Base-by-base conservation (phyloP, 345 rosid species). In the Heritiera fomes region DNA sequence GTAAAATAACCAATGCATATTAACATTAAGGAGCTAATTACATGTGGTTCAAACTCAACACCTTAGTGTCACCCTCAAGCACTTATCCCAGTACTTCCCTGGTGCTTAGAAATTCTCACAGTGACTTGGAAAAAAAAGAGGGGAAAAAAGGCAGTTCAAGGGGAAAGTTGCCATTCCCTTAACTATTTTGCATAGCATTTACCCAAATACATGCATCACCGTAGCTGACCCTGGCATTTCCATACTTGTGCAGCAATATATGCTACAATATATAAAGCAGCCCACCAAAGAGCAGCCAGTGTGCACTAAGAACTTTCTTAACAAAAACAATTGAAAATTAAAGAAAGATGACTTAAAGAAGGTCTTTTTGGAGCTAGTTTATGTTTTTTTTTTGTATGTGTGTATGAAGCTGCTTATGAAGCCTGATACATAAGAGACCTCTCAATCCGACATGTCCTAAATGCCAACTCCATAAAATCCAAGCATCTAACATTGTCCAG, bases 1-100 rank as follows among this genome's bases (percentile, higher is more conserved):
- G 32, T 73, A 55, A 58, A 38, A 56, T n/a, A 58, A 20, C 7
- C 50, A 20, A 20, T 20, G 38, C 12, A 17, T 73, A 40, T 40
- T n/a, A 50, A 40, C 49, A 55, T 23, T 20, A 52, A 74, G 20
- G 13, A 10, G 69, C 18, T 61, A n/a, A 50, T 15, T 23, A 59
- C 4, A 23, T 71, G 56, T 49, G n/a, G n/a, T 41, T 74, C 17
- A n/a, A 32, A 59, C 43, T 43, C 53, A 74, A 38, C 75, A 71
- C 14, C 14, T 71, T 1, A 32, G 4, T 58, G 2, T 58, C 45
- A 17, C 47, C 50, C 62, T 55, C 43, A 68, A 55, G 8, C 30
- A 53, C 41, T 72, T 52, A 52, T 53, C 23, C 28, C 32, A 34
- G 62, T 34, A 73, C 14, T 55, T 73, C 3, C 20, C 49, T 8